Percentiles rank a stretch among this genome's conserved stretches.
phyloP scores from a whole-genome alignment of 345 rosid genomes.

The Citrus trifoliata region DNA sequence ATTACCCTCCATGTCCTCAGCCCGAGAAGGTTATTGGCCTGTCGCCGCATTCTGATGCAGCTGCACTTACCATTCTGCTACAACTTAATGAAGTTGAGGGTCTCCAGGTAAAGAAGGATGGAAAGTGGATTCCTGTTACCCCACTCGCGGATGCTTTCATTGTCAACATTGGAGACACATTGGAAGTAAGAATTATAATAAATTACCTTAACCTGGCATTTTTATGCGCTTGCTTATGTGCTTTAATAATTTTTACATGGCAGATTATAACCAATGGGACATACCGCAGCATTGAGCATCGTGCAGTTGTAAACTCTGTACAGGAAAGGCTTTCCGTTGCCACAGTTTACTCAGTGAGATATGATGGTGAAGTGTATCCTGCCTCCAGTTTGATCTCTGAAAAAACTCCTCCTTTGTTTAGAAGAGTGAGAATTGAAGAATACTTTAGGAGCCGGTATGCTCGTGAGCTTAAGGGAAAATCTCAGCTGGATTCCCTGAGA shows the following conservation, averaged over 20 bases:
- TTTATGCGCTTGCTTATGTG: neutral
- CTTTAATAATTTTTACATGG: neutral
- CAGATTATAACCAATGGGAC: conserved; percentile 30
- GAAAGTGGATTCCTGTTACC: too few species aligned
- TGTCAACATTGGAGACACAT: neutral
- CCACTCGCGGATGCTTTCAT: too few species aligned
- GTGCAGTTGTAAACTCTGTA: too few species aligned
- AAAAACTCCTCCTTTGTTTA: conserved; percentile 28
- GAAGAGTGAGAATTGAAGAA: conserved; percentile 4
- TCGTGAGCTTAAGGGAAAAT: too few species aligned
- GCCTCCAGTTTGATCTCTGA: conserved; percentile 32
- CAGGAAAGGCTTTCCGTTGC: neutral
- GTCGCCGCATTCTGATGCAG: neutral
- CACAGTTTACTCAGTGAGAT: neutral
- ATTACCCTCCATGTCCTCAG: conserved; percentile 35
- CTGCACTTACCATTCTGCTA: neutral
- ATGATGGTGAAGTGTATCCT: neutral
- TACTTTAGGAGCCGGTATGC: too few species aligned
- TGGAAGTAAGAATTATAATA: neutral
- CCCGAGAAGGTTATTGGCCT: conserved; percentile 13
- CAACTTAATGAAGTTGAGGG: too few species aligned
- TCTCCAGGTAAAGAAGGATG: too few species aligned
- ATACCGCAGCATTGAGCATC: too few species aligned
- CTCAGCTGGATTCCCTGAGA: too few species aligned
- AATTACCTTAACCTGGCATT: neutral